These are phyloP conservation scores for Aurinia saxatilis DNA, from an alignment of 345 rosid genomes.

Conservation along the genomic window DNA sequence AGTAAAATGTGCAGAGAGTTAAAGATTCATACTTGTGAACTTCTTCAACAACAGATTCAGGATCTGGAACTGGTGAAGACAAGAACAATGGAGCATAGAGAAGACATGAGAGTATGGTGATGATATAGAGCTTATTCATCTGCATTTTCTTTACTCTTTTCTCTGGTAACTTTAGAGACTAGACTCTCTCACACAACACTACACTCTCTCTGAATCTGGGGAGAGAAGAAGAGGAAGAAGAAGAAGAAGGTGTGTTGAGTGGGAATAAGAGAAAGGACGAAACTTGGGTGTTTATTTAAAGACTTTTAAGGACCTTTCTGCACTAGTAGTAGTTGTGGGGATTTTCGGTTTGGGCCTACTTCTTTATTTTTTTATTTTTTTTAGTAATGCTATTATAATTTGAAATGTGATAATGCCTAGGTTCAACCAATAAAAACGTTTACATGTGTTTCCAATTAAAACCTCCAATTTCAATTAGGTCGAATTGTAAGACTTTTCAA, in stretches of 20 bases:
- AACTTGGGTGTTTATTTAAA: constrained; percentile 20
- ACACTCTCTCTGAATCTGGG: no score
- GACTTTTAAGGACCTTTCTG: background rate
- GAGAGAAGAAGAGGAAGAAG: background rate
- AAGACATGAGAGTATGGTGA: constrained; percentile 31
- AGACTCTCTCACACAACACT: background rate
- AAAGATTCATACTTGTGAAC: constrained; percentile 49
- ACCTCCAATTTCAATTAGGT: constrained; percentile 8
- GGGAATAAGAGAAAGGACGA: constrained; percentile 3
- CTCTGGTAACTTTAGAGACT: no score
- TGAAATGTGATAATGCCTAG: background rate
- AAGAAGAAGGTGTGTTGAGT: constrained; percentile 7
- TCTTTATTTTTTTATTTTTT: background rate
- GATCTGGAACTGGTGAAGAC: constrained; percentile 56
- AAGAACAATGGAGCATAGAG: constrained; percentile 28
- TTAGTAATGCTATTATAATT: background rate
- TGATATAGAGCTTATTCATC: constrained; percentile 18
- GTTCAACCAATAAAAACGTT: background rate
- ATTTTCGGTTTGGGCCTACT: constrained; percentile 26
- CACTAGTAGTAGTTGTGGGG: constrained; percentile 2
- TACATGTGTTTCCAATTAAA: background rate
- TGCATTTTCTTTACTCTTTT: constrained; percentile 5
- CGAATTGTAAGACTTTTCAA: constrained; percentile 8
- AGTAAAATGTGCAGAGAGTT: no score
- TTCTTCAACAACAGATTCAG: constrained; percentile 49